Base-by-base conservation (phyloP, 1,284 basidiomycete species). In the Rhodotorula sp. region DNA sequence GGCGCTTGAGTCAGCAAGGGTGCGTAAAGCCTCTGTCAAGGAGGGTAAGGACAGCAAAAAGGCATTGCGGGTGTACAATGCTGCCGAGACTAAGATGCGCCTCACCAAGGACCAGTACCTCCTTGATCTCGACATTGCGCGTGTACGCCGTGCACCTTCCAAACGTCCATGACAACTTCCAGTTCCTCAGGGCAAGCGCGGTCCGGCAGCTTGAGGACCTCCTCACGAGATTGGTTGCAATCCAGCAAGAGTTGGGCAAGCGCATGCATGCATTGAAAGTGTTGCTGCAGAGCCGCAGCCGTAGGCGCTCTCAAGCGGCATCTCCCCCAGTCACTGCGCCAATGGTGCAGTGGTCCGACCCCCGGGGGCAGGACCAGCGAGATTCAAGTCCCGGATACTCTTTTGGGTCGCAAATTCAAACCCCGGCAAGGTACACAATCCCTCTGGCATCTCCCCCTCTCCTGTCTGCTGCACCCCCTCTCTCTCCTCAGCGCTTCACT, bases 131-230 rank as follows among this genome's bases (percentile, higher is more conserved):
- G 61, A 69, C 46, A 13, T 36, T 17, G 71, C 48, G 61, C 21
- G 53, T 75, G 10, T 77, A 75, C 67, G 61, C 66, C 53, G 48
- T 51, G 10, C 69, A 75, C 64, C 55, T 77, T 22, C 75, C 75
- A 1, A 22, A 27, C 15, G 13, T 77, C 12, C 64, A 73, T 37
- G 73, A 77, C 63, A 70, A 70, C 21, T 77, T 64, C 46, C 75
- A 77, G 41, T 22, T 54, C 15, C 63, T 77, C 53, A 69, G 69
- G 34, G 64, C 54, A 2, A 64, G 61, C 36, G 64, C 59, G 12
- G 67, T 75, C 25, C 34, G 51, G 9, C 66, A 75, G 25, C 65
- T 77, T 37, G 56, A 64, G 3, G 46, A 34, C 12, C n/a, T 68
- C 19, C 22, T 75, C 17, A 51, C 55, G 29, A 48, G 54, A 6